Conservation (phyloP, 2,329 filamentous ascomycete species). For the Sporothrix variecibatus region DNA sequence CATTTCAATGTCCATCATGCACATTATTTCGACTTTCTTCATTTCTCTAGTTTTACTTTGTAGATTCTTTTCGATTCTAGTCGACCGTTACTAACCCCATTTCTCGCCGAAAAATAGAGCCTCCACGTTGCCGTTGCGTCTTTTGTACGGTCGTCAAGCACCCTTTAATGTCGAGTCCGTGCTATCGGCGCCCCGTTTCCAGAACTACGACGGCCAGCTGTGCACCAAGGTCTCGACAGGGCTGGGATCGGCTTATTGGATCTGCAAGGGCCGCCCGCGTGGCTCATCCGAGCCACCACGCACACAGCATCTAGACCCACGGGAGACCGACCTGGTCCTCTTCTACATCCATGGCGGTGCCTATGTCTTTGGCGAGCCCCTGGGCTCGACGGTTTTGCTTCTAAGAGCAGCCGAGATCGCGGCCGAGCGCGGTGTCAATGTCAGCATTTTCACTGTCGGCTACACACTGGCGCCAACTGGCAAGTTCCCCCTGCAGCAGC, state of each 20-base stretch:
- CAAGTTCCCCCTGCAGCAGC: neutral
- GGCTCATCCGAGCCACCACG: neutral
- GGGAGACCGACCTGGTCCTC: neutral
- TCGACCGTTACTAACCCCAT: neutral
- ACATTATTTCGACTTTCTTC: neutral
- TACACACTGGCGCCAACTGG: constrained; percentile 9
- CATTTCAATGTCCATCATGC: neutral
- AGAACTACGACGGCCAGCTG: constrained; percentile 8
- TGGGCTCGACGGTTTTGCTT: neutral
- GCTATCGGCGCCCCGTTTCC: constrained; percentile 6
- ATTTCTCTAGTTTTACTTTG: neutral
- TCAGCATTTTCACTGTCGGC: constrained; percentile 8
- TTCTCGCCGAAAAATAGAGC: neutral
- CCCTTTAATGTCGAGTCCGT: neutral
- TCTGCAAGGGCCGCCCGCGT: constrained; percentile 10
- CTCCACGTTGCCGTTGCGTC: neutral
- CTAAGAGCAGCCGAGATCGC: constrained; percentile 7
- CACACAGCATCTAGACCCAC: neutral
- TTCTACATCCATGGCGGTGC: neutral
- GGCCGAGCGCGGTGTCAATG: neutral
- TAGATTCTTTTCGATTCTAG: neutral
- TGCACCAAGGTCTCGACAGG: constrained; percentile 8
- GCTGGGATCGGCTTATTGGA: constrained; percentile 3
- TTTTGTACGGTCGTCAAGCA: neutral
- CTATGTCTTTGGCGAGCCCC: neutral